phyloP scores from a whole-genome alignment of 2,329 filamentous ascomycete genomes.

The Aureobasidium sp. region DNA sequence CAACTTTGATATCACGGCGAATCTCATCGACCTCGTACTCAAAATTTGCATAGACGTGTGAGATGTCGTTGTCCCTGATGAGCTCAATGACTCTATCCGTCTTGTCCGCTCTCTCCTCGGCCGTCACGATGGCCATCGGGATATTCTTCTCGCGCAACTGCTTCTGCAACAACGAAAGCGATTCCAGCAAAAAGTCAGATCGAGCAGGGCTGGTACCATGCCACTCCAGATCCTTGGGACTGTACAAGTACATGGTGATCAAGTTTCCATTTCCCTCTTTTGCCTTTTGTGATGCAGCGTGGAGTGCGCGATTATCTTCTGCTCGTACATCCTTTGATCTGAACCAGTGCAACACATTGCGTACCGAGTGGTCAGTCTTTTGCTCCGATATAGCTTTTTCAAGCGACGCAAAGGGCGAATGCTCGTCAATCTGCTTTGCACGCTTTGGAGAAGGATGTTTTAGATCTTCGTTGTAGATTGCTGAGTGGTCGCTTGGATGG shows the following conservation, averaged over 20 bases:
- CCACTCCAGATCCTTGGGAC: slow-evolving; percentile 41
- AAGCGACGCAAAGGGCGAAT: slow-evolving; percentile 37
- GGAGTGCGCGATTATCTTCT: slow-evolving; percentile 41
- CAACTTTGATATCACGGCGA: slow-evolving; percentile 36
- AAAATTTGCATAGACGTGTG: slow-evolving; percentile 40
- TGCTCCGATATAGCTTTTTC: slow-evolving; percentile 32
- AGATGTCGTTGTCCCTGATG: slow-evolving; percentile 35
- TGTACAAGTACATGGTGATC: slow-evolving; percentile 39
- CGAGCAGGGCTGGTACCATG: slow-evolving; percentile 42
- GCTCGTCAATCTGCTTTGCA: slow-evolving; percentile 40
- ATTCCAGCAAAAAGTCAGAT: slow-evolving; percentile 41
- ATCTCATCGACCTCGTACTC: slow-evolving; percentile 40
- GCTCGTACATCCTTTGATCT: slow-evolving; percentile 43
- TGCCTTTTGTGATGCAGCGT: slow-evolving; percentile 38
- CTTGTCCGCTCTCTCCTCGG: slow-evolving; percentile 34
- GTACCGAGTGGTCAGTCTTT: slow-evolving; percentile 28
- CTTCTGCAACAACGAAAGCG: slow-evolving; percentile 35
- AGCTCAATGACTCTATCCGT: slow-evolving; percentile 35
- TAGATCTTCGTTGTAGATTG: slow-evolving; percentile 16
- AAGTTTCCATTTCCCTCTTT: slow-evolving; percentile 35
- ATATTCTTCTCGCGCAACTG: slow-evolving; percentile 41
- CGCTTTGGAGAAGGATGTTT: slow-evolving; percentile 40
- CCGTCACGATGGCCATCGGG: slow-evolving; percentile 38
- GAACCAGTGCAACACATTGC: slow-evolving; percentile 43
- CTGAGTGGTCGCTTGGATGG: slow-evolving; percentile 6